A percentile compares a stretch with the other conserved stretches of the same genome.
phyloP scores from a whole-genome alignment of 1,139 yeast genomes.

The Petasospora fabianii region DNA sequence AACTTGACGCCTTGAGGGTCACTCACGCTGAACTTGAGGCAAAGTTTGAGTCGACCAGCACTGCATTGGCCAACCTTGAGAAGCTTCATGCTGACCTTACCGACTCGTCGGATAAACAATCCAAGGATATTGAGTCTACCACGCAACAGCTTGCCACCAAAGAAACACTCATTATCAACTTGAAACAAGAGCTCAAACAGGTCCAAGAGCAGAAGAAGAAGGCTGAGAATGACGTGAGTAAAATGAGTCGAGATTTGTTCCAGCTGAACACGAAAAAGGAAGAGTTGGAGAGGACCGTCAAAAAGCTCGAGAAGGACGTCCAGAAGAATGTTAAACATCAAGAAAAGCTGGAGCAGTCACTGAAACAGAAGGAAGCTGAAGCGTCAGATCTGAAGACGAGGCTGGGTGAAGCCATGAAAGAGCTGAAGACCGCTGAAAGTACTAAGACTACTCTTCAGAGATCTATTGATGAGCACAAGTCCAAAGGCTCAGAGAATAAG shows the following conservation, averaged over 20 bases:
- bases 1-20: slow-evolving; percentile 17
- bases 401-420: slow-evolving; percentile 13
- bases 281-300: slow-evolving; percentile 44
- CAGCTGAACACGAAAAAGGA: slow-evolving; percentile 59
- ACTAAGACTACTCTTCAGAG: slow-evolving; percentile 20
- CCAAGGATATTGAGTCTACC: slow-evolving; percentile 10
- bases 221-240: slow-evolving; percentile 85
- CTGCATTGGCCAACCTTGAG: slow-evolving; percentile 19
- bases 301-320: slow-evolving; percentile 39
- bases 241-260: slow-evolving; percentile 82
- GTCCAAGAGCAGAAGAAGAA: slow-evolving; percentile 51
- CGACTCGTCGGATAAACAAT: slow-evolving; percentile 17
- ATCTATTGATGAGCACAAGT: slow-evolving; percentile 27
- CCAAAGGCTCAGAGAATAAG: slow-evolving; percentile 28
- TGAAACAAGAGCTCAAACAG: slow-evolving; percentile 37
- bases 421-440: slow-evolving; percentile 13
- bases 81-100: slow-evolving; percentile 30
- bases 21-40: slow-evolving; percentile 10
- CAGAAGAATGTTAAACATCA: slow-evolving; percentile 25
- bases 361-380: slow-evolving; percentile 22
- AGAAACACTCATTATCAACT: slow-evolving; percentile 35
- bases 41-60: slow-evolving; percentile 5
- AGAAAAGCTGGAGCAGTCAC: slow-evolving; percentile 29
- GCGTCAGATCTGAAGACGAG: slow-evolving; percentile 24
- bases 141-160: slow-evolving; percentile 23